Evolutionary conservation across 305 asterid species (phyloP).

Genomic region (Solanum hybrid): DNA sequence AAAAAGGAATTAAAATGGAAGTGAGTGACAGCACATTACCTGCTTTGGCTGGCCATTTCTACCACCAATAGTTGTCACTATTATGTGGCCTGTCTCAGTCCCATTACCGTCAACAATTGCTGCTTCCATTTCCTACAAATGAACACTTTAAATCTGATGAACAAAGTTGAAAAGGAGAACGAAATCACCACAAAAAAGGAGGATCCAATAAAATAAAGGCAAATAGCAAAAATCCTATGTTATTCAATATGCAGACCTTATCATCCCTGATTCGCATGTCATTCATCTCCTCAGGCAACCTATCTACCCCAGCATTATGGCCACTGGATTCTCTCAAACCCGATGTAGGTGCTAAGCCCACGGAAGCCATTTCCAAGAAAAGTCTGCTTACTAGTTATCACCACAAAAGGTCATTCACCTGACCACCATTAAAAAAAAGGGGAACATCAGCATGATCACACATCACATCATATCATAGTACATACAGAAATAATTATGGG

Average conservation of each 20-base stretch:
- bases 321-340: conserved; percentile 34
- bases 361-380: conserved; percentile 30
- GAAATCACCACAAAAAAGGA: neutral
- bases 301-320: conserved; percentile 36
- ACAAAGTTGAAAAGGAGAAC: neutral
- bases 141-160: neutral
- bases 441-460: neutral
- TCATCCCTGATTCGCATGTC: conserved; percentile 49
- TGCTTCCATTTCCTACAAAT: conserved; percentile 40
- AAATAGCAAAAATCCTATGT: neutral
- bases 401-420: conserved; percentile 24
- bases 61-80: conserved; percentile 50
- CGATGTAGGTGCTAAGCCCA: conserved; percentile 38
- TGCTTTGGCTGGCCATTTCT: conserved; percentile 45
- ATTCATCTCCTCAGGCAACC: conserved; percentile 49
- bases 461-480: neutral
- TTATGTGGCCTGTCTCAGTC: conserved; percentile 47
- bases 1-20: neutral
- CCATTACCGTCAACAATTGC: conserved; percentile 47
- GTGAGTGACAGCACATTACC: conserved; percentile 15
- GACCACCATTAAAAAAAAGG: neutral
- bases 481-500: neutral
- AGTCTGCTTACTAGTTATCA: conserved; percentile 9
- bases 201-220: neutral
- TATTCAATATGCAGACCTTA: conserved; percentile 21